Evolutionary conservation across 2,329 filamentous ascomycete species (phyloP).

Genomic region (Pyricularia pennisetigena): DNA sequence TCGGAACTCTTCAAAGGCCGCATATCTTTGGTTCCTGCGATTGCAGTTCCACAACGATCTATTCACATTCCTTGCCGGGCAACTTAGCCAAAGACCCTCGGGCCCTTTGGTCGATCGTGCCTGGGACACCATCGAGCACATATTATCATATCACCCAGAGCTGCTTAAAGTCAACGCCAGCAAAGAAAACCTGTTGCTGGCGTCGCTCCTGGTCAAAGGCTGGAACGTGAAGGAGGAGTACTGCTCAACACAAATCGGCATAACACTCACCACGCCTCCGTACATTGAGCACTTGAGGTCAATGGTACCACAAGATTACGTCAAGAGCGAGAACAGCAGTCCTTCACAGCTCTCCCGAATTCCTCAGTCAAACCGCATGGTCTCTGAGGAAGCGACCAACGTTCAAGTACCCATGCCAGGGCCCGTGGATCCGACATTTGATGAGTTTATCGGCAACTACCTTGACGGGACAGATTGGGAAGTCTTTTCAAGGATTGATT

Average conservation of each 20-base stretch:
- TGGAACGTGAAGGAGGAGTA: conserved; percentile 41
- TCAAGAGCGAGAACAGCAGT: conserved; percentile 15
- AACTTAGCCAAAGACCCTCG: conserved; percentile 37
- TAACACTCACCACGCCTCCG: conserved; percentile 27
- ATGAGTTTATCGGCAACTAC: conserved; percentile 33
- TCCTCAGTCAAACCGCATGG: not conserved
- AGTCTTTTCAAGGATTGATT: conserved; percentile 23
- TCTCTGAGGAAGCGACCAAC: conserved; percentile 1
- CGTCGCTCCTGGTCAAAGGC: conserved; percentile 37
- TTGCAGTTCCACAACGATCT: conserved; percentile 46
- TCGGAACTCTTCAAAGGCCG: conserved; percentile 27
- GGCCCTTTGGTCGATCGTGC: conserved; percentile 43
- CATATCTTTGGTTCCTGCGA: conserved; percentile 46
- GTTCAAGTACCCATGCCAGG: not conserved
- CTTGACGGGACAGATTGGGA: conserved; percentile 37
- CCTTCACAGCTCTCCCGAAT: not conserved
- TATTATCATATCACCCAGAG: conserved; percentile 39
- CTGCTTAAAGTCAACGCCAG: conserved; percentile 35
- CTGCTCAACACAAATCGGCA: conserved; percentile 18
- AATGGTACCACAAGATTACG: conserved; percentile 28
- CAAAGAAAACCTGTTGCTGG: conserved; percentile 33
- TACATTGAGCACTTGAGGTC: conserved; percentile 36
- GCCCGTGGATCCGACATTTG: conserved; percentile 19
- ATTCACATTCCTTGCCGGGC: conserved; percentile 43
- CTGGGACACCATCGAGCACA: conserved; percentile 36